A percentile compares a stretch with the other conserved stretches of the same genome.
These are phyloP conservation scores for Ascochyta lentis DNA, from an alignment of 2,329 filamentous ascomycete species.

Conservation along the genomic window DNA sequence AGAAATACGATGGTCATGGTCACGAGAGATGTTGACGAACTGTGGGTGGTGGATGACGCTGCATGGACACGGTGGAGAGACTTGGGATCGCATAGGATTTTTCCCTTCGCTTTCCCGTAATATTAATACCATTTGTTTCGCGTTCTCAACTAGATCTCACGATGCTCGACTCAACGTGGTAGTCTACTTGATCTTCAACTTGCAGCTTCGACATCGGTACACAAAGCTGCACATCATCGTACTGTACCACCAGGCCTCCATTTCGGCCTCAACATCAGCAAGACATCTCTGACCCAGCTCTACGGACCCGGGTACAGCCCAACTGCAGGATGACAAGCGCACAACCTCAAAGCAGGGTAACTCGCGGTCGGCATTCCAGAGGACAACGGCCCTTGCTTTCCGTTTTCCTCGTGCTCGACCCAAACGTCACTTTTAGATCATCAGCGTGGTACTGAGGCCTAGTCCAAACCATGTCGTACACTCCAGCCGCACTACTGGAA, in stretches of 20 bases:
- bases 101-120: slow-evolving; percentile 31
- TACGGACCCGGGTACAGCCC: slow-evolving; percentile 7
- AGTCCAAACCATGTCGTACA: no score
- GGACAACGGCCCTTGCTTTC: slow-evolving; percentile 1
- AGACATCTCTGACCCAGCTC: background rate
- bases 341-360: background rate
- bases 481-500: no score
- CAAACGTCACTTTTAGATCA: background rate
- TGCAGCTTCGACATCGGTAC: no score
- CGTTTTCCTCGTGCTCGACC: background rate
- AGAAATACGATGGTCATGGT: slow-evolving; percentile 10
- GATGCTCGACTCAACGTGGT: background rate
- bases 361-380: background rate
- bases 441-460: background rate
- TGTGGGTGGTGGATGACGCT: slow-evolving; percentile 16
- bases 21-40: slow-evolving; percentile 12
- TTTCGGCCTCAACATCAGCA: background rate
- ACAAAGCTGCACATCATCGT: background rate
- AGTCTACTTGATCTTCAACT: background rate
- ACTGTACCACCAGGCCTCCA: background rate
- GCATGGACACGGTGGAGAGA: slow-evolving; percentile 13
- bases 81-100: slow-evolving; percentile 22
- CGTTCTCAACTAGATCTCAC: background rate
- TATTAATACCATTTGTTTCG: slow-evolving; percentile 33
- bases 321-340: slow-evolving; percentile 12